Base-by-base conservation (phyloP, 2,329 filamentous ascomycete genomes). In the Zymoseptoria ardabiliae region DNA sequence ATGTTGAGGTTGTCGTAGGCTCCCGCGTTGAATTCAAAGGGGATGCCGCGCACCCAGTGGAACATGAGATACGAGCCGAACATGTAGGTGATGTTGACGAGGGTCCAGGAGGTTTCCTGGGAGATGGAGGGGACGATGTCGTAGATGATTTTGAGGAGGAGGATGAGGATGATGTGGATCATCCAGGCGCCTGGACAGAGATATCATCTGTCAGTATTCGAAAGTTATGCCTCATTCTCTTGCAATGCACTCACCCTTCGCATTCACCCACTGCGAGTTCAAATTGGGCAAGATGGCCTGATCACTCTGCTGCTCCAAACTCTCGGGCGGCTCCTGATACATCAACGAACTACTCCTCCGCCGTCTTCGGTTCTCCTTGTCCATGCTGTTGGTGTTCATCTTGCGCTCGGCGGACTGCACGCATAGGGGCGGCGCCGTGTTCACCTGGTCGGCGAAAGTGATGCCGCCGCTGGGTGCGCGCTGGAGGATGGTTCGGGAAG, bases 1-100 rank as follows among this genome's bases (percentile, higher is more conserved):
- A 99, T 97, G 79, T 97, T 99, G 72, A 99, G 83, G 76, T 99
- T 97, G 81, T 99, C 94, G 76, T 97, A 99, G 68, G 94, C 94
- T 61, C 94, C 94, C 58, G 90, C 88, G 74, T 99, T 99, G 83
- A 99, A 99, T 76, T 99, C 94, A 73, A 99, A 99, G 5, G 94
- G 94, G 53, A 97, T 91, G 68, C 94, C 94, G 73, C 93, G 91
- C 68, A 99, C 94, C 82, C 91, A 96, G 78, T 99, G 94, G 78
- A 99, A 99, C 94, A 99, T 99, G 76, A 99, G 85, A 76, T 97
- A 99, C 50, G 93, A 97, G 71, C 91, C 92, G 71, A 94, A 89
- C 92, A 97, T 97, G 82, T 99, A 99, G 55, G 91, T 91, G 76
- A 97, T 96, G 77, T 99, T 99, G 76, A 92, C 96, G 68, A 99